These are phyloP conservation scores for Colletotrichum scovillei DNA, from an alignment of 2,329 filamentous ascomycete species.

Conservation along the genomic window DNA sequence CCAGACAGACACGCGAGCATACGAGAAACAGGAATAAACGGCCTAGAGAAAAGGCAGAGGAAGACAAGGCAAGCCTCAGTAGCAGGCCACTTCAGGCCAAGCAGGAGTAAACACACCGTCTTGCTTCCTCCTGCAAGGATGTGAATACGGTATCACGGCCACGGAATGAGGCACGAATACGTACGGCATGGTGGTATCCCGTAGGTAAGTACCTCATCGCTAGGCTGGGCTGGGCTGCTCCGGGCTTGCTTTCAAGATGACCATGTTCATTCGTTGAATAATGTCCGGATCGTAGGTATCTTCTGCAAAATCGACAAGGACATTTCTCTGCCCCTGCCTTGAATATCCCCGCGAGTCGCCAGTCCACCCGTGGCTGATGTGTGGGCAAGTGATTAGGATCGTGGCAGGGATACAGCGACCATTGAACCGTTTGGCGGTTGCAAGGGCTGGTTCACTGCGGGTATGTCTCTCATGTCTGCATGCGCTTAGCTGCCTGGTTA, in stretches of 20 bases:
- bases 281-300: background rate
- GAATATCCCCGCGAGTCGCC: background rate
- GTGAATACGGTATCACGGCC: background rate
- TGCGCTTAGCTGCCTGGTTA: background rate
- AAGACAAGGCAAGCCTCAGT: no score
- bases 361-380: background rate
- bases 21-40: background rate
- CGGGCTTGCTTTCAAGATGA: background rate
- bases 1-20: background rate
- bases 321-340: background rate
- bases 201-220: background rate
- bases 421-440: background rate
- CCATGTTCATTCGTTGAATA: slow-evolving; percentile 1
- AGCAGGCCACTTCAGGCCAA: no score
- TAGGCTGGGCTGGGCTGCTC: background rate
- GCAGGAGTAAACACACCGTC: background rate
- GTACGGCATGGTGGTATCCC: background rate
- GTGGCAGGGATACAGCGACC: background rate
- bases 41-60: background rate
- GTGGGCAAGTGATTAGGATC: background rate
- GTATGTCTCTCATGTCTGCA: no score
- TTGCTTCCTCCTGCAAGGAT: background rate
- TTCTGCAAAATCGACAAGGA: background rate
- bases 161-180: background rate
- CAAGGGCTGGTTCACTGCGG: background rate